phyloP scores from a whole-genome alignment of 345 rosid species.

The Zanthoxylum bungeanum region DNA sequence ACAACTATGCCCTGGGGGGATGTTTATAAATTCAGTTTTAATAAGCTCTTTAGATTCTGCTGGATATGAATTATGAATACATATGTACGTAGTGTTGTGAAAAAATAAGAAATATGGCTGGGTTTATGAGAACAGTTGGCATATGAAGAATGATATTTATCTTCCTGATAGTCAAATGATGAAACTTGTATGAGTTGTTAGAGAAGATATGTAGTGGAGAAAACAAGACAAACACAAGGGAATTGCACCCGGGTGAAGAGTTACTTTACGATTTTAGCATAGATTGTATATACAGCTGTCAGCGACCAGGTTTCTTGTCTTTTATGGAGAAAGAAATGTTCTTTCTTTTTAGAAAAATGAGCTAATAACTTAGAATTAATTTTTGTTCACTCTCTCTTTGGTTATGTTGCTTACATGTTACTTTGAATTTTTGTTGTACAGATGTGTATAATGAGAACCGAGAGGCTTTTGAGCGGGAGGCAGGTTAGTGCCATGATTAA shows the following conservation, averaged over 20 bases:
- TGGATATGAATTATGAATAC: too few relatives aligned
- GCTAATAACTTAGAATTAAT: neutral
- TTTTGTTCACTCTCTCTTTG: neutral
- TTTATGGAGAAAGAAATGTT: neutral
- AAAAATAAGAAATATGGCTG: neutral
- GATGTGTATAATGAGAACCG: constrained; percentile 83
- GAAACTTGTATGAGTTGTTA: neutral
- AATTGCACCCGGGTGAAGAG: neutral
- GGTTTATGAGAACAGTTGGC: neutral
- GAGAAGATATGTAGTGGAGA: neutral
- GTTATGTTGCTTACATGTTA: constrained; percentile 8
- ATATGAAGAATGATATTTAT: neutral
- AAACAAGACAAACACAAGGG: neutral
- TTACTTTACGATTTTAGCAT: neutral
- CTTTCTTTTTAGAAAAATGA: neutral
- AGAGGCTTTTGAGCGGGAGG: constrained; percentile 83
- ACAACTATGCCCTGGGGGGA: too few relatives aligned
- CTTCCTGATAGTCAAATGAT: neutral
- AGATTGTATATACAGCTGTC: neutral
- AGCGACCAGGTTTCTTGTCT: neutral
- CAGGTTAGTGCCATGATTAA: constrained; percentile 52
- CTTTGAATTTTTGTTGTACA: constrained; percentile 32
- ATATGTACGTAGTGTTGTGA: neutral
- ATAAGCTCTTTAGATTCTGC: neutral
- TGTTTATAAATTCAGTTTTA: neutral